Percentiles rank a stretch among this genome's conserved stretches.
phyloP scores from a whole-genome alignment of 805 yeast species.

The Kluyveromyces nonfermentans region DNA sequence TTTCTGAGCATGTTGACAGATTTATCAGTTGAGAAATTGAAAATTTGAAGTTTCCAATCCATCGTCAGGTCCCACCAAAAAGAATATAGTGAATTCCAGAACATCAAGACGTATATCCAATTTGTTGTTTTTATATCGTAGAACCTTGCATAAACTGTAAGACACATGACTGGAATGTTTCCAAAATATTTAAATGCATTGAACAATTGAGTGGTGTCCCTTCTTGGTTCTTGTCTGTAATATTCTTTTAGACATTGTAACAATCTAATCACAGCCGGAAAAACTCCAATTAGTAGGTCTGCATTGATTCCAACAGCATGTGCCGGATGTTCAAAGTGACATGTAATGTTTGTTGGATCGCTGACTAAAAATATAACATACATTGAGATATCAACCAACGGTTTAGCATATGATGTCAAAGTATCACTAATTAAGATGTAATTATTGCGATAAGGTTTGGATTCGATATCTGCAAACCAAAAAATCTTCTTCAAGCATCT shows the following conservation, averaged over 20 bases:
- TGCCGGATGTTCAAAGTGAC: slow-evolving; percentile 2
- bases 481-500: slow-evolving; percentile 14
- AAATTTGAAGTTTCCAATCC: slow-evolving; percentile 76
- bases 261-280: slow-evolving; percentile 71
- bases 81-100: slow-evolving; percentile 66
- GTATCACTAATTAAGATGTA: slow-evolving; percentile 82
- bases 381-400: slow-evolving; percentile 60
- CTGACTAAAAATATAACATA: slow-evolving; percentile 39
- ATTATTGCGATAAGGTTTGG: slow-evolving; percentile 32
- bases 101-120: slow-evolving; percentile 28
- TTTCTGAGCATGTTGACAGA: slow-evolving; percentile 7
- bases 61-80: slow-evolving; percentile 81
- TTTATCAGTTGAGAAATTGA: slow-evolving; percentile 25
- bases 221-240: slow-evolving; percentile 31
- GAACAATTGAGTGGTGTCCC: slow-evolving; percentile 46
- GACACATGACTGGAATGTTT: slow-evolving; percentile 44
- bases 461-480: slow-evolving; percentile 27
- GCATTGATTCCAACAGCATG: slow-evolving; percentile 9
- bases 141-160: slow-evolving; percentile 23
- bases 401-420: slow-evolving; percentile 70
- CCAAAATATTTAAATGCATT: slow-evolving; percentile 72
- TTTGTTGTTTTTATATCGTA: slow-evolving; percentile 8
- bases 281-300: slow-evolving; percentile 26
- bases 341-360: slow-evolving; percentile 12
- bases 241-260: slow-evolving; percentile 76